phyloP scores from a whole-genome alignment of 768 basidiomycete genomes.

The Mycena venus region DNA sequence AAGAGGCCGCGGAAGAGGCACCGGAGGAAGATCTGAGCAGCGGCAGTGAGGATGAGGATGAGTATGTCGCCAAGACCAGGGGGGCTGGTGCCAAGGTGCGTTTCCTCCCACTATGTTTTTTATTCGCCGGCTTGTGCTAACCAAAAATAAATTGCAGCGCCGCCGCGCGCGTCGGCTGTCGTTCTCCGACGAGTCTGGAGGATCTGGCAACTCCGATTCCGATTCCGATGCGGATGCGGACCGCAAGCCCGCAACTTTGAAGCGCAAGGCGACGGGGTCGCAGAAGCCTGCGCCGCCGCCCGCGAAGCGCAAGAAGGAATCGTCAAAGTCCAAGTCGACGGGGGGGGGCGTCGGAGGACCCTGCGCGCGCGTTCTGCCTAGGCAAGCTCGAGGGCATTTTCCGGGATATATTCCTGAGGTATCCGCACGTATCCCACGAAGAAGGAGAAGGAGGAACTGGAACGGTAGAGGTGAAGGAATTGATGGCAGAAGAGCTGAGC shows the following conservation, averaged over 20 bases:
- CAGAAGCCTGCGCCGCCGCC: constrained; percentile 54
- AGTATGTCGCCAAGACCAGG: constrained; percentile 65
- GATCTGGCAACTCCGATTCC: constrained; percentile 49
- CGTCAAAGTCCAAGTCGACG: not conserved
- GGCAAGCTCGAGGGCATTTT: constrained; percentile 82
- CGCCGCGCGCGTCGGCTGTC: constrained; percentile 53
- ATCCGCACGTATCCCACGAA: constrained; percentile 68
- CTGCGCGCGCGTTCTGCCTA: constrained; percentile 84
- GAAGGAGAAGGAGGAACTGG: constrained; percentile 65
- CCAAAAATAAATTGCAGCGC: constrained; percentile 58
- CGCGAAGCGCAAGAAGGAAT: constrained; percentile 64
- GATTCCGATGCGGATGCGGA: no score
- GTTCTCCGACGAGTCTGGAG: constrained; percentile 58
- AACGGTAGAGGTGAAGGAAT: no score
- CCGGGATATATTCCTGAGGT: constrained; percentile 76
- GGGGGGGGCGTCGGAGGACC: constrained; percentile 69
- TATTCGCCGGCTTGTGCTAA: constrained; percentile 19
- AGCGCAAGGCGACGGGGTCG: constrained; percentile 62
- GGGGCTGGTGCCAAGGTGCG: constrained; percentile 38
- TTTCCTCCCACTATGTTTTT: constrained; percentile 30
- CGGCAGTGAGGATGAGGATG: constrained; percentile 86
- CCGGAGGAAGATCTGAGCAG: constrained; percentile 66
- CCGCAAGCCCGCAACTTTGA: no score
- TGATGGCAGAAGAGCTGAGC: no score
- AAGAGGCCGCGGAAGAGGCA: no score